phyloP scores from a whole-genome alignment of 2,329 filamentous ascomycete species.

The Juglanconis juglandina region DNA sequence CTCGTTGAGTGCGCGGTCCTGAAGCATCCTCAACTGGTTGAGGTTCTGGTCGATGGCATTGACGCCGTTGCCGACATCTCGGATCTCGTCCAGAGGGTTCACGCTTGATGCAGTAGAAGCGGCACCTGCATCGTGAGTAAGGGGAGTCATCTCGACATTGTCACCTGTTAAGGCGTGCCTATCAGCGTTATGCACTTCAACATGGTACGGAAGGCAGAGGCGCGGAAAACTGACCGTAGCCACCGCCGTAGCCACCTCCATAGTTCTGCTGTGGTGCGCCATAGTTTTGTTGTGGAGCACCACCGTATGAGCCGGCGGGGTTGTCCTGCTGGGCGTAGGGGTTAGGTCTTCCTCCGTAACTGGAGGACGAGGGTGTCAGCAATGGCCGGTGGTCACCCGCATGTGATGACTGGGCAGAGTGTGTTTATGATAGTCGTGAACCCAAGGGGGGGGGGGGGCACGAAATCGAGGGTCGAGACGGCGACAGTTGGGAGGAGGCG shows the following conservation, averaged over 20 bases:
- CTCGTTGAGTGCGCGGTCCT: constrained; percentile 69
- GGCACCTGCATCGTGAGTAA: constrained; percentile 48
- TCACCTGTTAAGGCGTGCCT: constrained; percentile 20
- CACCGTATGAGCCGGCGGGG: constrained; percentile 35
- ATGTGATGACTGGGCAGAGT: background rate
- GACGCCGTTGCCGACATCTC: constrained; percentile 74
- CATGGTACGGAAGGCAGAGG: background rate
- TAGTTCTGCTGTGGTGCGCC: constrained; percentile 7
- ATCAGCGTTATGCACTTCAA: background rate
- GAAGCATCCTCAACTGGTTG: constrained; percentile 66
- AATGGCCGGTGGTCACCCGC: background rate
- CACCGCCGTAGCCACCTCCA: background rate
- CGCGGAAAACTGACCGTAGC: constrained; percentile 17
- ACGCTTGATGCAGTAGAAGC: constrained; percentile 56
- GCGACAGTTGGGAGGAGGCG: constrained; percentile 9
- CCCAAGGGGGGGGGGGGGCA: background rate
- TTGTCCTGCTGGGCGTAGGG: constrained; percentile 54
- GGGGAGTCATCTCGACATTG: constrained; percentile 69
- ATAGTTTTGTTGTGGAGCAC: constrained; percentile 10
- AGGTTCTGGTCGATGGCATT: constrained; percentile 71
- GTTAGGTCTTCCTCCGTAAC: constrained; percentile 54
- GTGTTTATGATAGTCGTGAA: background rate
- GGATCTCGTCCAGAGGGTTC: constrained; percentile 79
- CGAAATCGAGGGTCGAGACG: background rate
- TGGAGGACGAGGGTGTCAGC: constrained; percentile 34